A percentile compares a stretch with the other conserved stretches of the same genome.
These are phyloP conservation scores for Naegleria lovaniensis DNA, from an alignment of 208 protist species.

Conservation along the genomic window DNA sequence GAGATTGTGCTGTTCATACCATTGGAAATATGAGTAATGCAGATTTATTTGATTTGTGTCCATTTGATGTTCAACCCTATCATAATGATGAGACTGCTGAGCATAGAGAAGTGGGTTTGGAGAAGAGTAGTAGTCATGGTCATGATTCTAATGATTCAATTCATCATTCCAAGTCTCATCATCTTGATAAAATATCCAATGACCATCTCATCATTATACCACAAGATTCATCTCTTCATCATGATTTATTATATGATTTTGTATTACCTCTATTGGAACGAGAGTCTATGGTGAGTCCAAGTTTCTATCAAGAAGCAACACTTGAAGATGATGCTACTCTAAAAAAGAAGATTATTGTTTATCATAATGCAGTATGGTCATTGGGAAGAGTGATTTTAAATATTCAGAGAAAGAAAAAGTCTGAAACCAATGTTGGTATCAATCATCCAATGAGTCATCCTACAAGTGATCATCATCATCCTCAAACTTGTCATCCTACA, in stretches of 20 bases:
- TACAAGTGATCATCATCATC: no score
- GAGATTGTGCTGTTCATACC: not conserved
- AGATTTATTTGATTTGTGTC: not conserved
- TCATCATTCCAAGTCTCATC: no score
- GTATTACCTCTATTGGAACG: not conserved
- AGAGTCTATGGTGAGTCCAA: not conserved
- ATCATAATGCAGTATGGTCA: not conserved
- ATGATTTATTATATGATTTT: not conserved
- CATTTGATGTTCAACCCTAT: not conserved
- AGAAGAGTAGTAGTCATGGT: no score
- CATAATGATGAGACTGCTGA: no score
- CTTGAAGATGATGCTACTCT: not conserved
- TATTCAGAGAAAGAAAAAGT: not conserved
- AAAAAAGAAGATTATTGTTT: not conserved
- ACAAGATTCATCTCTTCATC: not conserved
- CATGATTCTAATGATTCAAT: no score
- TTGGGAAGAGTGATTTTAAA: not conserved
- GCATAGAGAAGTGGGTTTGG: no score
- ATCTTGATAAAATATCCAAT: no score
- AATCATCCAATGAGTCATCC: no score
- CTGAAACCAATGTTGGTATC: no score
- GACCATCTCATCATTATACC: no score
- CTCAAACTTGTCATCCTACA: no score
- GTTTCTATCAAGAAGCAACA: not conserved
- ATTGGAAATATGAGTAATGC: not conserved